Evolutionary conservation across 306 rosid species (phyloP), one percentile per base, ranked within the genome.

Genomic region (Hippophae rhamnoides): DNA sequence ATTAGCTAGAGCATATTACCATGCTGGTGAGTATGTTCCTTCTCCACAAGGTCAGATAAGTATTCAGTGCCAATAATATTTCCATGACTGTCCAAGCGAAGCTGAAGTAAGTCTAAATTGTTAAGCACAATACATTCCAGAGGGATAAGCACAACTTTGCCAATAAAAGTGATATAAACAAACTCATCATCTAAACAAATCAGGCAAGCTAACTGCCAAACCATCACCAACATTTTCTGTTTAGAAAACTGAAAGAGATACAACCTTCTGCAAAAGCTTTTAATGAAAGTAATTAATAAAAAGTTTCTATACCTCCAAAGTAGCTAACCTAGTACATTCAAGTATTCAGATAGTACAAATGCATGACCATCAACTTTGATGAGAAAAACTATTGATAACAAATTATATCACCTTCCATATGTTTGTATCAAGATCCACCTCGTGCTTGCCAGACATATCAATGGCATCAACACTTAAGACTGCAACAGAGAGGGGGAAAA

Each of bases 401-500:
- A 56, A 65, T 13, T 43, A 41, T 55, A 82, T 80, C 74, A 92
- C 99, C 77, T 92, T 92, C 99, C 97, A 92, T 42, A 92, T 92
- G 65, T 75, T 92, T 14, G 99, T 92, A 67, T 92, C 99, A 14
- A 92, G 95, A 82, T 92, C 99, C 71, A 92, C 99, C 79, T 88
- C 99, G 61, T 92, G 99, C 81, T 86, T 92, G 60, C 99, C 99
- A 10, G 99, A 92, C 99, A 92, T 81, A 69, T 92, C 99, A 65
- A 92, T 82, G 26, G 97, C 95, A 58, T 92, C 99, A 10, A 92
- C 95, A 77, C 99, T 88, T 50, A 92, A 49, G 60, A 92, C 99
- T 92, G 93, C 27, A 63, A 60, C 51, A 75, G 14, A 72, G 23
- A 71, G 10, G 65, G 12, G 10, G 18, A 49, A 64, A n/a, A 3